Evolutionary conservation across 495 filamentous ascomycete genomes (phyloP), one percentile per base, ranked within the genome.

Genomic region (Chaetomium cochliodes): DNA sequence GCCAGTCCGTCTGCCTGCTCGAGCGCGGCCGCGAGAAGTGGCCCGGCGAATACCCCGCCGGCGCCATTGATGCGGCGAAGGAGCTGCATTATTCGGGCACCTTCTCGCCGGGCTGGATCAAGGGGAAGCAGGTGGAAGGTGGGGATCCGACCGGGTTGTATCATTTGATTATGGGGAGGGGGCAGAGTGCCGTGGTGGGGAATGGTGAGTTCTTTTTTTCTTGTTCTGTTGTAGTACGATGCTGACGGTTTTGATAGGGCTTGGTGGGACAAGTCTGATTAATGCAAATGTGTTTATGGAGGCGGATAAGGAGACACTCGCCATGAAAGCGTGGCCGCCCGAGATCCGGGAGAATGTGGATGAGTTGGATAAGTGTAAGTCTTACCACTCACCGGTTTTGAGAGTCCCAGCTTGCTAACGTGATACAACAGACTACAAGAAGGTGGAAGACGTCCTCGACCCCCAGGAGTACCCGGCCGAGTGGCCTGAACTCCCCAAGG

Each of bases 231-330:
- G 16, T 51, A 6, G 3, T 37, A 1, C 8, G 33, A 37, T 37
- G 30, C 47, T 49, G 9, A 60, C 26, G 15, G 12, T 42, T 41
- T 9, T n/a, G 20, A 33, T 54, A 85, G 84, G 83, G 6, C 84
- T 90, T 33, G 87, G 86, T 42, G 87, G 85, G 22, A 86, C 85
- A 22, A 87, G 83, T 67, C 74, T 90, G 6, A 80, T 90, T 28
- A 90, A 90, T 64, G 84, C 86, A 3, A 89, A 89, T 72, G 85
- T 90, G 8, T 89, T 87, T 56, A 77, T 88, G 46, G 78, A 82
- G 67, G 84, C 84, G 15, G 87, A 89, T 63, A 69, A 80, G 60
- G 72, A 74, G 11, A 85, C 82, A 3, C 70, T 89, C 46, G 62
- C 69, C n/a, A 73, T 86, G 73, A 78, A 80, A 23, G 72, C 78